phyloP scores from a whole-genome alignment of 2,329 filamentous ascomycete species.

The Pseudonectria buxi region DNA sequence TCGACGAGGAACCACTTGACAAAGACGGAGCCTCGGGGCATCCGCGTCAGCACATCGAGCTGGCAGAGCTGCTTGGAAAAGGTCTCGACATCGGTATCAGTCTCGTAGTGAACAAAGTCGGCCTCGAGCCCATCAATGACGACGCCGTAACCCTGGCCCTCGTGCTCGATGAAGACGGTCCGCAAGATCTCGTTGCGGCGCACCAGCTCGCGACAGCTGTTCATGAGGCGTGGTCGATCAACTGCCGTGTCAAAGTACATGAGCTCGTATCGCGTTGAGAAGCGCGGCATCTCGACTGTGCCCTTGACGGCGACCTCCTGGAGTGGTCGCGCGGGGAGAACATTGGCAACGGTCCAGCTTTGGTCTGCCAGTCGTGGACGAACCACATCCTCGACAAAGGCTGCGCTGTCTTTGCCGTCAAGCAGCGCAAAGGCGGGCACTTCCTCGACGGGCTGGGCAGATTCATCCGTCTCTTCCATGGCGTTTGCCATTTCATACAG shows the following conservation, averaged over 20 bases:
- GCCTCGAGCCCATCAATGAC: conserved; percentile 49
- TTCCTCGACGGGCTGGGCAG: conserved; percentile 13
- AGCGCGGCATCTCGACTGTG: conserved; percentile 51
- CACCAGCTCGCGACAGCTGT: conserved; percentile 49
- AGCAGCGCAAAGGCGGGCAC: conserved; percentile 47
- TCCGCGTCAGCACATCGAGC: conserved; percentile 47
- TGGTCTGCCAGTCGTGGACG: conserved; percentile 44
- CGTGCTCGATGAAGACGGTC: conserved; percentile 54
- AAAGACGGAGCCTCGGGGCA: conserved; percentile 53
- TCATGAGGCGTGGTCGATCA: conserved; percentile 40
- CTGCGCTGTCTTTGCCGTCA: conserved; percentile 29
- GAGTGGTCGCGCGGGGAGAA: conserved; percentile 51
- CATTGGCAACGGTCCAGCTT: conserved; percentile 45
- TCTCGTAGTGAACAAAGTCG: conserved; percentile 45
- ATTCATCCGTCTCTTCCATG: conserved; percentile 30
- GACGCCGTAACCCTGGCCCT: conserved; percentile 46
- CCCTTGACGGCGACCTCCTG: conserved; percentile 54
- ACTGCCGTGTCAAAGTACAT: conserved; percentile 52
- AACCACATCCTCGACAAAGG: conserved; percentile 42
- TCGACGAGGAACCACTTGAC: conserved; percentile 52
- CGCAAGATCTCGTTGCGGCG: conserved; percentile 57
- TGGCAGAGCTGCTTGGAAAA: conserved; percentile 49
- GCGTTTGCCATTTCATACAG: conserved; percentile 47
- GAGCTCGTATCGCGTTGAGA: conserved; percentile 57
- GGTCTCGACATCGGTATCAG: conserved; percentile 39